Conservation (phyloP, 2,329 filamentous ascomycete genomes). For the Aspergillus sergii region DNA sequence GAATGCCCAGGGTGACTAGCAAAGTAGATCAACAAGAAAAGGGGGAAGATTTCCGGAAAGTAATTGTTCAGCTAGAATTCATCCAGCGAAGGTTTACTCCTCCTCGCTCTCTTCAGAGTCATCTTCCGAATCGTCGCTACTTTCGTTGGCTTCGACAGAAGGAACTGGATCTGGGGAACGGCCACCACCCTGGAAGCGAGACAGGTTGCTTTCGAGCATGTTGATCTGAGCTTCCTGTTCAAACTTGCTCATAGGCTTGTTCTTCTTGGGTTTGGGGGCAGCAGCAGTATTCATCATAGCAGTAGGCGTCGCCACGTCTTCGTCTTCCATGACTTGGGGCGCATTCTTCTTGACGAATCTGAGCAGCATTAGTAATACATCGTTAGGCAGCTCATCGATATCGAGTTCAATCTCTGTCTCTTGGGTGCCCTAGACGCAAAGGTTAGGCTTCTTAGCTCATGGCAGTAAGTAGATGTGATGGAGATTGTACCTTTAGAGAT, state of each 20-base stretch:
- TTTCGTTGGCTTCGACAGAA: slow-evolving; percentile 48
- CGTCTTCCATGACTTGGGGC: slow-evolving; percentile 45
- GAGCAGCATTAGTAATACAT: slow-evolving; percentile 48
- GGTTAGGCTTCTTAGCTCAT: slow-evolving; percentile 6
- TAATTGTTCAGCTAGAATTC: neutral
- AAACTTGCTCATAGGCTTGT: slow-evolving; percentile 55
- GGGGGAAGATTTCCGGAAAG: slow-evolving; percentile 1
- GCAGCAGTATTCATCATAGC: slow-evolving; percentile 36
- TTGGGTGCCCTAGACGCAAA: slow-evolving; percentile 40
- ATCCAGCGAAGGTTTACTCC: slow-evolving; percentile 38
- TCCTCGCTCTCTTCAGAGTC: slow-evolving; percentile 54
- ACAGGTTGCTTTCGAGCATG: slow-evolving; percentile 49
- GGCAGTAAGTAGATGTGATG: neutral
- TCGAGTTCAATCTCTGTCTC: slow-evolving; percentile 53
- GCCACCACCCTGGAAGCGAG: slow-evolving; percentile 48
- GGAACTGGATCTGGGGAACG: slow-evolving; percentile 46
- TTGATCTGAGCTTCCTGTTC: slow-evolving; percentile 55
- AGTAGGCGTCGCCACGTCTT: slow-evolving; percentile 40
- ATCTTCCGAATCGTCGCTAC: slow-evolving; percentile 50
- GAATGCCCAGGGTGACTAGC: neutral
- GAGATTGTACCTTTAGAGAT: slow-evolving; percentile 62
- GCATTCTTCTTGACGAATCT: slow-evolving; percentile 52
- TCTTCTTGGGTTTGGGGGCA: slow-evolving; percentile 51
- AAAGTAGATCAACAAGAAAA: neutral
- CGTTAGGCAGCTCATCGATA: slow-evolving; percentile 52